A percentile compares a stretch with the other conserved stretches of the same genome.
phyloP scores from a whole-genome alignment of 2,329 filamentous ascomycete species.

The Fusarium dimerum region DNA sequence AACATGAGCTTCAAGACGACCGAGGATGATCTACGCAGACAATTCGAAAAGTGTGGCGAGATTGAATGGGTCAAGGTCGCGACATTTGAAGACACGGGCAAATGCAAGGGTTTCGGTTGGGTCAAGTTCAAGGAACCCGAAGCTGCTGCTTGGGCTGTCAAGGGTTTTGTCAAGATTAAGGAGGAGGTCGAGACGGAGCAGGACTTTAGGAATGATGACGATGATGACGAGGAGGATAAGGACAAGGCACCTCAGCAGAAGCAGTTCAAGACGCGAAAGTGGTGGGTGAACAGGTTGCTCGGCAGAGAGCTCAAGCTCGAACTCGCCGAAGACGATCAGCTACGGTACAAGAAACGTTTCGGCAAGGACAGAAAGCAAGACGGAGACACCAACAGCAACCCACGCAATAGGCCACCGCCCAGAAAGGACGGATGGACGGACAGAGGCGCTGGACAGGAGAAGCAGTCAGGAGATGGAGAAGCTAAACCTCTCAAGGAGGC shows the following conservation, averaged over 20 bases:
- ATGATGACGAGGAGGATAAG: conserved; percentile 43
- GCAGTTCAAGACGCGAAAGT: conserved; percentile 64
- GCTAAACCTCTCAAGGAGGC: conserved; percentile 43
- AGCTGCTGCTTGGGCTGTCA: conserved; percentile 68
- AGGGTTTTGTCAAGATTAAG: conserved; percentile 75
- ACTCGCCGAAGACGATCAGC: conserved; percentile 87
- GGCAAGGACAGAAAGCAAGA: conserved; percentile 61
- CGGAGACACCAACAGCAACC: conserved; percentile 24
- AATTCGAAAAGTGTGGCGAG: conserved; percentile 83
- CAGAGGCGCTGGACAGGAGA: conserved; percentile 30
- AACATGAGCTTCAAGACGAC: conserved; percentile 83
- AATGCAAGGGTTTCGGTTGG: conserved; percentile 98
- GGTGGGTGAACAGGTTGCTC: conserved; percentile 83
- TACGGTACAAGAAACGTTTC: conserved; percentile 91
- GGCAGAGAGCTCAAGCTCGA: conserved; percentile 85
- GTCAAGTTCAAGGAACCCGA: conserved; percentile 83
- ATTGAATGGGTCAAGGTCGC: conserved; percentile 85
- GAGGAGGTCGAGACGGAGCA: conserved; percentile 64
- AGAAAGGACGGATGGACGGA: conserved; percentile 17
- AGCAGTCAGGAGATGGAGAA: conserved; percentile 14
- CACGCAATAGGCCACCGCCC: conserved; percentile 37
- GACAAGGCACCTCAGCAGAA: conserved; percentile 41
- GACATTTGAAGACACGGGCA: conserved; percentile 94
- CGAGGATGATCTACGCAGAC: conserved; percentile 75
- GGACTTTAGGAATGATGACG: conserved; percentile 56